These are phyloP conservation scores for Rhodotorula kratochvilovae DNA, from an alignment of 768 basidiomycete genomes.

Conservation along the genomic window DNA sequence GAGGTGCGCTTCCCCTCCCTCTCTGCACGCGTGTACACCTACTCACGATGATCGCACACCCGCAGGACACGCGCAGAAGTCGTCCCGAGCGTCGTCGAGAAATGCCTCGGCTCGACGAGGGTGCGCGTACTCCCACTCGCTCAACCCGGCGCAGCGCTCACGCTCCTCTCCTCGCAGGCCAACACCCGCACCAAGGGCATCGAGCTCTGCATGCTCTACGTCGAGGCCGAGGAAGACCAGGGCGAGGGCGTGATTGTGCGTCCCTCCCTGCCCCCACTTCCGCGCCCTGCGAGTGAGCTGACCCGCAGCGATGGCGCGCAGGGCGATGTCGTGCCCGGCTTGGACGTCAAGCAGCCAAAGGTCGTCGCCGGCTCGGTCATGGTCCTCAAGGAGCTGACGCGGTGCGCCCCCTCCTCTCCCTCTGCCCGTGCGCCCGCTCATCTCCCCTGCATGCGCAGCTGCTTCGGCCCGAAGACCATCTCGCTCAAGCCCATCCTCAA, in stretches of 20 bases:
- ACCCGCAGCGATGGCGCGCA: constrained; percentile 42
- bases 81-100: constrained; percentile 88
- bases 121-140: neutral
- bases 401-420: constrained; percentile 55
- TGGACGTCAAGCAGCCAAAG: constrained; percentile 92
- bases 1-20: constrained; percentile 46
- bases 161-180: constrained; percentile 53
- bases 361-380: constrained; percentile 71
- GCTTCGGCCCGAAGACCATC: constrained; percentile 71
- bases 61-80: constrained; percentile 66
- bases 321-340: constrained; percentile 75
- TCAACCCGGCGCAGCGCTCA: neutral
- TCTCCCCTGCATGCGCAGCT: constrained; percentile 51
- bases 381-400: constrained; percentile 75
- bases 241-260: constrained; percentile 83
- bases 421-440: neutral
- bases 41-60: neutral
- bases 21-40: too few relatives aligned
- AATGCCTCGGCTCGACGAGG: constrained; percentile 74
- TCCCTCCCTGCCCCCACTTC: constrained; percentile 37
- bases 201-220: constrained; percentile 80
- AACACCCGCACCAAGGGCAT: constrained; percentile 83
- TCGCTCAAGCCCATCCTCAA: constrained; percentile 78
- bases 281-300: neutral
- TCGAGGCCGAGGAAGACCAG: constrained; percentile 78